phyloP scores from a whole-genome alignment of 768 basidiomycete genomes.

The Collybia nuda region DNA sequence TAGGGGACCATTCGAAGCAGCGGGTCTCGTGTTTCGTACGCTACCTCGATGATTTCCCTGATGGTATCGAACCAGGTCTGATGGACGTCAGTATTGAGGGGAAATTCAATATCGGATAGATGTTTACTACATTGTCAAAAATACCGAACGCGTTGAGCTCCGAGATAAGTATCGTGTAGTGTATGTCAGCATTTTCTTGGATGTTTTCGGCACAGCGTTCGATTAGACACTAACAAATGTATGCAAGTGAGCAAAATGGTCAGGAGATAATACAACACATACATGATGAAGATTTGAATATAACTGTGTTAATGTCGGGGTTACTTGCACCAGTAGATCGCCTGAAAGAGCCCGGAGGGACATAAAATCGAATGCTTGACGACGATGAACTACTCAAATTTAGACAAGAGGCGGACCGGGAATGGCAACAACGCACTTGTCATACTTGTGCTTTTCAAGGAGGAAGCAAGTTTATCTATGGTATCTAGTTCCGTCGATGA shows the following conservation, averaged over 20 bases:
- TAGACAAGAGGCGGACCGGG: background rate
- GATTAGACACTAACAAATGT: conserved; percentile 4
- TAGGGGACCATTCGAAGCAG: conserved; percentile 49
- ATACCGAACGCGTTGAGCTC: conserved; percentile 33
- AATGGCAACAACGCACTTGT: conserved; percentile 10
- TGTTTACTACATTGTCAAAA: conserved; percentile 2
- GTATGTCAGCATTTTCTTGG: conserved; percentile 11
- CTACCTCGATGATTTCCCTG: conserved; percentile 37
- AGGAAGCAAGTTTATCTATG: conserved; percentile 21
- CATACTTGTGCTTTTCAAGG: conserved; percentile 15
- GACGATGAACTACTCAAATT: conserved; percentile 31
- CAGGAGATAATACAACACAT: conserved; percentile 2
- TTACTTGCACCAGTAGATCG: conserved; percentile 15
- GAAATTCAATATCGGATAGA: background rate
- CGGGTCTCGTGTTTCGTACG: conserved; percentile 30
- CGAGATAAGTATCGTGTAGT: conserved; percentile 25
- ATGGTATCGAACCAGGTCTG: conserved; percentile 19
- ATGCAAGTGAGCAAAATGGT: background rate
- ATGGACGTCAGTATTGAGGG: background rate
- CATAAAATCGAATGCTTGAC: conserved; percentile 40
- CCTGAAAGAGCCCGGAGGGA: conserved; percentile 31
- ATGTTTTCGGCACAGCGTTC: background rate
- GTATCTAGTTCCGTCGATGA: conserved; percentile 10
- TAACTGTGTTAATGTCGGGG: conserved; percentile 11
- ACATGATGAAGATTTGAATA: conserved; percentile 22